phyloP scores from a whole-genome alignment of 1,284 basidiomycete genomes.

The Mycosarcoma maydis region DNA sequence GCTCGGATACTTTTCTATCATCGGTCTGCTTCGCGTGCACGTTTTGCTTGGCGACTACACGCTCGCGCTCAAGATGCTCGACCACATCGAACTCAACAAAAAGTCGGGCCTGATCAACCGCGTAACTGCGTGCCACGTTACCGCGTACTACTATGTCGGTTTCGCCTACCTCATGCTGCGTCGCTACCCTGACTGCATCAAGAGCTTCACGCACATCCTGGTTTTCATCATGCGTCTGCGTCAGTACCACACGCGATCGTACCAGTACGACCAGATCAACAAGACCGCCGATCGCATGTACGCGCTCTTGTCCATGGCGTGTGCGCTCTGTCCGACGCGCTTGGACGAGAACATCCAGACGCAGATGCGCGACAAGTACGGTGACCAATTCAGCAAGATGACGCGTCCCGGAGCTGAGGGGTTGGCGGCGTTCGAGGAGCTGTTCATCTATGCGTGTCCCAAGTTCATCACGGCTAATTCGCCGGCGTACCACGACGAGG shows the following conservation, averaged over 20 bases:
- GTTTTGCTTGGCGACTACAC: conserved; percentile 95
- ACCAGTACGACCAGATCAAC: conserved; percentile 97
- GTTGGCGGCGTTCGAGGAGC: conserved; percentile 86
- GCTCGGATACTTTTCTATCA: conserved; percentile 94
- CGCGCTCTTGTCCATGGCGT: conserved; percentile 90
- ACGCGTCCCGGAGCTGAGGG: conserved; percentile 74
- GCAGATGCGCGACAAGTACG: conserved; percentile 90
- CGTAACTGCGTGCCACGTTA: conserved; percentile 73
- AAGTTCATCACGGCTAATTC: conserved; percentile 92
- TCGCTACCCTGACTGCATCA: conserved; percentile 92
- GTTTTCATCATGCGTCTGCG: conserved; percentile 71
- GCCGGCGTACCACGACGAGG: conserved; percentile 86
- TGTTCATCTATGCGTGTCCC: conserved; percentile 92
- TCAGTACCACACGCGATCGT: conserved; percentile 93
- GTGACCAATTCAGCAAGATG: conserved; percentile 89
- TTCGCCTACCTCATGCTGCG: conserved; percentile 96
- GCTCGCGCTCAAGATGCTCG: conserved; percentile 92
- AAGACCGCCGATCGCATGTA: conserved; percentile 99
- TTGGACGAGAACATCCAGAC: conserved; percentile 94
- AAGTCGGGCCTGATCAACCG: conserved; percentile 61
- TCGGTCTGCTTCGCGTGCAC: conserved; percentile 93
- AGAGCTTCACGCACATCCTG: conserved; percentile 88
- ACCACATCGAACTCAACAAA: conserved; percentile 78
- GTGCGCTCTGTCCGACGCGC: conserved; percentile 84
- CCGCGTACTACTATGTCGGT: conserved; percentile 93